Base-by-base conservation (phyloP, 2,329 filamentous ascomycete species). In the Penicillium sumatraense region DNA sequence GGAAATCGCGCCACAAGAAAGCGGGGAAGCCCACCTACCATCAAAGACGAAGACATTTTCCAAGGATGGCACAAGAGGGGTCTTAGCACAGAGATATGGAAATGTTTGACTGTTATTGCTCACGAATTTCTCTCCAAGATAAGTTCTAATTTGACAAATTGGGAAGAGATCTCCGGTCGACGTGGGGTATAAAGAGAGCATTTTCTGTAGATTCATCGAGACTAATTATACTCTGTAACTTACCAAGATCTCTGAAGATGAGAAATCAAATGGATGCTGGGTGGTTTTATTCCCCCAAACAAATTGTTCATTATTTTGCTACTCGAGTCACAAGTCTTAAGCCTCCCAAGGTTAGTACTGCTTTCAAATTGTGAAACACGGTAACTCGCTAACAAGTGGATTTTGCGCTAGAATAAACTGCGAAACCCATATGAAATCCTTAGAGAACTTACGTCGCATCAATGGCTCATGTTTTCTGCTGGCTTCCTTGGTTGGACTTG, bases 401-500 rank as follows among this genome's bases (percentile, higher is more conserved):
- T 9, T 31, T 5, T n/a, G n/a, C n/a, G 48, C 5, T 49, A 56
- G 53, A 56, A 56, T 16, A 52, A 52, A 41, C 33, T 56, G 29
- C 46, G 49, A 31, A 56, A 56, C 14, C 53, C 53, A 6, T 42
- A 48, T 9, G 21, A 18, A 3, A 52, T 56, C 5, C 29, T 56
- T 21, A 49, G 24, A 23, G 53, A 80, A 49, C 73, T 83, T 20
- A 82, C 78, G 36, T 61, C 66, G n/a, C 76, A 80, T 47, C 79
- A 83, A 73, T 82, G 80, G 81, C 71, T 82, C 20, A 81, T 81
- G 69, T 83, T 83, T 65, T 67, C 78, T 2, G 65, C 57, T 21
- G 68, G 66, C 7, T 64, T 68, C 45, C 27, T 63, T 10, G 68
- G 60, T 4, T 75, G 85, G 83, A 81, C 81, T 1, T 86, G 83